Conservation (phyloP, 305 asterid species). For the Lippia alba region DNA sequence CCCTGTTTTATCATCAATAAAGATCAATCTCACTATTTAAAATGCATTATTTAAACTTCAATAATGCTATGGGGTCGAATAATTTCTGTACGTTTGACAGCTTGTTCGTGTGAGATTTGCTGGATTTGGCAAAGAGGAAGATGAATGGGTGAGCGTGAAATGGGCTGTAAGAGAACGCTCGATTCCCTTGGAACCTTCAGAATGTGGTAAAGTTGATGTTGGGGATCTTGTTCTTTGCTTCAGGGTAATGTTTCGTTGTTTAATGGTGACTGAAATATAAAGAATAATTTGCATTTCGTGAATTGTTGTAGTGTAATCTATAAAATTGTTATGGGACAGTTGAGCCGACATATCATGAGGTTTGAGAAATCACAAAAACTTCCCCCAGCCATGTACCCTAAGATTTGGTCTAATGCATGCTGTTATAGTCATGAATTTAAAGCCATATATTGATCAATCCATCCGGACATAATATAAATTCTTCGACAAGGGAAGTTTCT, state of each 20-base stretch:
- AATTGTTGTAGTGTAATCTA: not conserved
- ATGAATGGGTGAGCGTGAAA: conserved; percentile 78
- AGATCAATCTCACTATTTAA: too few species aligned
- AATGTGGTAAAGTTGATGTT: conserved; percentile 62
- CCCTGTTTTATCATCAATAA: too few species aligned
- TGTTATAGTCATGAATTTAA: too few species aligned
- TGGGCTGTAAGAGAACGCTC: conserved; percentile 77
- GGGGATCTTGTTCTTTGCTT: conserved; percentile 83
- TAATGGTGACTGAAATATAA: not conserved
- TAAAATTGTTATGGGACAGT: too few species aligned
- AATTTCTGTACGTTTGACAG: conserved; percentile 38
- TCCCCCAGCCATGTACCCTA: too few species aligned
- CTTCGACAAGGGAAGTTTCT: too few species aligned
- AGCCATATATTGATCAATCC: too few species aligned
- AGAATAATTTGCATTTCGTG: not conserved
- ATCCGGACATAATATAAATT: too few species aligned
- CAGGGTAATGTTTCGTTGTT: conserved; percentile 51
- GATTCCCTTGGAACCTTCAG: conserved; percentile 68
- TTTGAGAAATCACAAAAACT: too few species aligned
- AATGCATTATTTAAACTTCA: not conserved
- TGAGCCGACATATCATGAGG: too few species aligned
- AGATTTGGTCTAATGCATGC: too few species aligned
- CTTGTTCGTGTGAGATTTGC: conserved; percentile 79
- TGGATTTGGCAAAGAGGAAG: conserved; percentile 75
- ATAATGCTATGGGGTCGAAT: not conserved